Evolutionary conservation across 202 grass and related monocot species (phyloP), one percentile per base, ranked within the genome.

Genomic region (Elaeis oleifera): DNA sequence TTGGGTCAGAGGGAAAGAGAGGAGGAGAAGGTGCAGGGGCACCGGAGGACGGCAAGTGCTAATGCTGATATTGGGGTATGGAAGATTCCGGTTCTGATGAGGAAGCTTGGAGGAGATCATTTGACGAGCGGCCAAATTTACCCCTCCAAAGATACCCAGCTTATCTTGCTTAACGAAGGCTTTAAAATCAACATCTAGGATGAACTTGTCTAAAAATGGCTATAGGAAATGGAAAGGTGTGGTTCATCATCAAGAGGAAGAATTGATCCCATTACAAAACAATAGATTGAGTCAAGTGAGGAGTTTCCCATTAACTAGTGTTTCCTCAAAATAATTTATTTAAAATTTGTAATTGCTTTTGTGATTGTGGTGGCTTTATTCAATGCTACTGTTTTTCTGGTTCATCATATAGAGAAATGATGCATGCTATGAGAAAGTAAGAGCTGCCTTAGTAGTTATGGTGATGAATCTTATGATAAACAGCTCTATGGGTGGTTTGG

Each of bases 171-270:
- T 64, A 24, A 51, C 44, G 16, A 50, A 51, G 62, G 62, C 20
- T 18, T 23, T 64, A 39, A 48, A 64, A 50, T 39, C 62, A 51
- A 51, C 44, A 25, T 16, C 62, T 7, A 64, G 25, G 3, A 51
- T 64, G 23, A 51, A 51, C 5, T 64, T 22, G 62, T 9, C 62
- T 14, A 50, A 64, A 2, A 64, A 64, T 51, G 48, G 62, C 50
- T 64, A 51, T 64, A 16, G 62, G 62, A 64, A 64, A 51, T 64
- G 62, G 62, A 64, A 64, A 39, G 48, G 62, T 4, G 0, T 14
- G 0, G 62, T 50, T 64, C 21, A 64, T 5, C 62, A 50, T 51
- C 18, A 24, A 23, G 8, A 2, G 5, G 48, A 49, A 50, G 62
- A 64, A 20, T 25, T 51, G 48, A 64, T 64, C 17, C 62, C 62